phyloP scores from a whole-genome alignment of 2,329 filamentous ascomycete genomes.

The Aspergillus sp. region DNA sequence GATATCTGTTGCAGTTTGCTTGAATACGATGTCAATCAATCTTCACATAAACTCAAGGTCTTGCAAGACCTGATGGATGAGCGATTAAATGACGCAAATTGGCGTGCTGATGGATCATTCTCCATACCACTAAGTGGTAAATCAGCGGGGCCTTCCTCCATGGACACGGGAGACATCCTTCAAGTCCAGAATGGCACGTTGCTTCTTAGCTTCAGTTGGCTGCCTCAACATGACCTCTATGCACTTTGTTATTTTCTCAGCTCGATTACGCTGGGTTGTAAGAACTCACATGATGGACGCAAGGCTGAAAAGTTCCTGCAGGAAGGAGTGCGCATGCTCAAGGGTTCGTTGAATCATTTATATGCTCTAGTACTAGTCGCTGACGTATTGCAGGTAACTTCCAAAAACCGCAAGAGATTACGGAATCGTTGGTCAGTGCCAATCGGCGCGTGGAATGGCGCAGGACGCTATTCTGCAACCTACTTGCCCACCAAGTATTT shows the following conservation, averaged over 20 bases:
- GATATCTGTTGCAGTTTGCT: conserved; percentile 62
- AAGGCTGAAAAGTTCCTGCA: conserved; percentile 58
- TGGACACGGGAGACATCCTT: conserved; percentile 44
- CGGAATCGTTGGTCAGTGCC: conserved; percentile 58
- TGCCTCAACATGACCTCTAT: conserved; percentile 60
- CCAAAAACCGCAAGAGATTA: conserved; percentile 40
- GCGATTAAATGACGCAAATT: conserved; percentile 44
- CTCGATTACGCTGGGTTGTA: conserved; percentile 55
- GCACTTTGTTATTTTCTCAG: conserved; percentile 60
- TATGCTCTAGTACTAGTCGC: conserved; percentile 18
- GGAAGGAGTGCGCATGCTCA: conserved; percentile 56
- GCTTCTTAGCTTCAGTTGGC: conserved; percentile 58
- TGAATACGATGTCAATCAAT: conserved; percentile 54
- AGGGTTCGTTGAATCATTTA: conserved; percentile 35
- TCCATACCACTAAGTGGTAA: conserved; percentile 47
- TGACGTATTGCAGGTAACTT: conserved; percentile 31
- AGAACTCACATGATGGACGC: conserved; percentile 54
- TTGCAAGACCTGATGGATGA: conserved; percentile 58
- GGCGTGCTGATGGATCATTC: conserved; percentile 50
- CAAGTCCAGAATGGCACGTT: conserved; percentile 44
- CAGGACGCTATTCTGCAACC: conserved; percentile 64
- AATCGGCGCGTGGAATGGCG: conserved; percentile 64
- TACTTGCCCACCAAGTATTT: conserved; percentile 70
- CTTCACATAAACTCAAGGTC: conserved; percentile 53
- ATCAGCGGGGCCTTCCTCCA: conserved; percentile 37